phyloP scores from a whole-genome alignment of 345 rosid species.

The Nephelium lappaceum region DNA sequence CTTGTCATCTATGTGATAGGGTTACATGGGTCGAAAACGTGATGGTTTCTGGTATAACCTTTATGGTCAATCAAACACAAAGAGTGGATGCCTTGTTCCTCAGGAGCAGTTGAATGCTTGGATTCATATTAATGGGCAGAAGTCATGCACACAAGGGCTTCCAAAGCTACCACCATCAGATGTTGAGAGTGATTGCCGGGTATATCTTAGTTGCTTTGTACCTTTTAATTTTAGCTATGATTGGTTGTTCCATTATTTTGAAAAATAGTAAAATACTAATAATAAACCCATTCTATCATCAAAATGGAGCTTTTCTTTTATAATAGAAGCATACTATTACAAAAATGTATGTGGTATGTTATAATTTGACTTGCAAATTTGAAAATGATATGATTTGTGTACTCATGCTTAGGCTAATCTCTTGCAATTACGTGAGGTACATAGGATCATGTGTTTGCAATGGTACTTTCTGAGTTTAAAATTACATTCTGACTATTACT shows the following conservation, averaged over 20 bases:
- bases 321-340: not conserved
- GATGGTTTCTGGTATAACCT: constrained; percentile 46
- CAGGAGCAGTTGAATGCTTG: constrained; percentile 66
- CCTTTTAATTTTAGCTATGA: not conserved
- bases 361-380: constrained; percentile 1
- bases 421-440: not conserved
- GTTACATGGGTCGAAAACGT: constrained; percentile 54
- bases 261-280: not conserved
- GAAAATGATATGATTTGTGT: not conserved
- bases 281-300: not conserved
- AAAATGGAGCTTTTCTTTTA: not conserved
- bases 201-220: constrained; percentile 23
- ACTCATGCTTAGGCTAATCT: not conserved
- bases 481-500: no score
- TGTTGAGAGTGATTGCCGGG: constrained; percentile 48
- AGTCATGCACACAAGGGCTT: constrained; percentile 35
- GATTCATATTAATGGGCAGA: constrained; percentile 60
- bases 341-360: not conserved
- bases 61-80: constrained; percentile 34
- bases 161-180: constrained; percentile 35
- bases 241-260: not conserved
- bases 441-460: not conserved
- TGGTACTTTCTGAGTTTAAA: no score
- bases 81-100: constrained; percentile 47
- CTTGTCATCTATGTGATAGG: constrained; percentile 29